Conservation (phyloP, 2,329 filamentous ascomycete species). For the Rutstroemia sp. region DNA sequence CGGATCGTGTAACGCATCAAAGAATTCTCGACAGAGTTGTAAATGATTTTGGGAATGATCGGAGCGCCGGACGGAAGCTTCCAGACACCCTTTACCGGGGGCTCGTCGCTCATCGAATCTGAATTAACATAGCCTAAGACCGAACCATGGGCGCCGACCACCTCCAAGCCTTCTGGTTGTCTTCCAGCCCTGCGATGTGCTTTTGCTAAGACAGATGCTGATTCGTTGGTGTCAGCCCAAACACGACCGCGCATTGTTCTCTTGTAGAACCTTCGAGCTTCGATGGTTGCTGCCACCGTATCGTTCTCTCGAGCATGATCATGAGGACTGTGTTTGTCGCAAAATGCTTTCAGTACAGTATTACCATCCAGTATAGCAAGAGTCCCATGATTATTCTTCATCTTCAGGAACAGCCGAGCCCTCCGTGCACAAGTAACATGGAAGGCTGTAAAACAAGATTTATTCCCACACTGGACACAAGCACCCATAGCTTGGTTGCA, state of each 20-base stretch:
- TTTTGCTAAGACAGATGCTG: slow-evolving; percentile 74
- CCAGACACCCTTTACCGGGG: slow-evolving; percentile 67
- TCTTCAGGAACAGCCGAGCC: slow-evolving; percentile 82
- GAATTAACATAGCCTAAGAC: slow-evolving; percentile 50
- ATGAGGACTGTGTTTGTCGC: slow-evolving; percentile 85
- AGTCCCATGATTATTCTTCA: slow-evolving; percentile 85
- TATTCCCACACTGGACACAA: slow-evolving; percentile 97
- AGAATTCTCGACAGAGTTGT: slow-evolving; percentile 76
- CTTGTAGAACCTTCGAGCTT: slow-evolving; percentile 85
- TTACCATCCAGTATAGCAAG: slow-evolving; percentile 70
- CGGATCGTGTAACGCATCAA: slow-evolving; percentile 76
- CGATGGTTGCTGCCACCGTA: slow-evolving; percentile 70
- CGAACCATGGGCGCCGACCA: slow-evolving; percentile 72
- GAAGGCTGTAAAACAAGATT: slow-evolving; percentile 93
- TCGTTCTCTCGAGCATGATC: slow-evolving; percentile 86
- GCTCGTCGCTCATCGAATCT: slow-evolving; percentile 31
- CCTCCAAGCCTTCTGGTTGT: slow-evolving; percentile 72
- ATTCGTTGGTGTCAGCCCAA: slow-evolving; percentile 86
- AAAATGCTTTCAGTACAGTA: slow-evolving; percentile 86
- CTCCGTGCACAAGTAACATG: slow-evolving; percentile 92
- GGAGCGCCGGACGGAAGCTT: slow-evolving; percentile 90
- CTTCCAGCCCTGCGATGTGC: slow-evolving; percentile 55
- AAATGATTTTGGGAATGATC: slow-evolving; percentile 83
- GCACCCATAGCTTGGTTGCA: slow-evolving; percentile 97
- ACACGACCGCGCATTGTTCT: slow-evolving; percentile 80